phyloP scores from a whole-genome alignment of 768 basidiomycete genomes.

The Sutorius australiensis region DNA sequence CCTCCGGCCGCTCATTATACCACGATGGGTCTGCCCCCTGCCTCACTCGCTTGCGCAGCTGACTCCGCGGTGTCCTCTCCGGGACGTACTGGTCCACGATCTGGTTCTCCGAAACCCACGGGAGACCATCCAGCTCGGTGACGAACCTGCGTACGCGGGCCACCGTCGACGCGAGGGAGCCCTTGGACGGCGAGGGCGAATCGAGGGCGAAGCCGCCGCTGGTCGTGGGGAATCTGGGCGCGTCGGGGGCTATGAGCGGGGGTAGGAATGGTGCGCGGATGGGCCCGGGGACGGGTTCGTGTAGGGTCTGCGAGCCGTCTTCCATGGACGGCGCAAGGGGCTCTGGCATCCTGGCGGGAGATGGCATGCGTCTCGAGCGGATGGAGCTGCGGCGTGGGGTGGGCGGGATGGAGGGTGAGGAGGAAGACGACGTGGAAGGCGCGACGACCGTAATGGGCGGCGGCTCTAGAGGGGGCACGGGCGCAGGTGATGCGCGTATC shows the following conservation, averaged over 20 bases:
- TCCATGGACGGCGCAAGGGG: neutral
- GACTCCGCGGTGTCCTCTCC: conserved; percentile 22
- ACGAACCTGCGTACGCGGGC: conserved; percentile 36
- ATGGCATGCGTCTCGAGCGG: neutral
- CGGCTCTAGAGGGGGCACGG: neutral
- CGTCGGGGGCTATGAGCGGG: neutral
- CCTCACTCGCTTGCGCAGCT: conserved; percentile 7
- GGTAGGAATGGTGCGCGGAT: neutral
- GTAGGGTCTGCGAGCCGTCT: conserved; percentile 19
- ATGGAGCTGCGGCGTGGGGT: conserved; percentile 2
- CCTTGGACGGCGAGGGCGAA: conserved; percentile 4
- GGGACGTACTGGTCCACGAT: conserved; percentile 46
- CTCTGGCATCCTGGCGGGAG: neutral
- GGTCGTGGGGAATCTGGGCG: neutral
- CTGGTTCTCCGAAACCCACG: conserved; percentile 42
- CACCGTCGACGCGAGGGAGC: conserved; percentile 25
- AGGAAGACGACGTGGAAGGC: conserved; percentile 7
- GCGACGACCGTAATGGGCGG: conserved; percentile 18
- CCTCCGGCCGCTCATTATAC: conserved; percentile 22
- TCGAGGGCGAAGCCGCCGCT: neutral
- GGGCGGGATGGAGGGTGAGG: conserved; percentile 13
- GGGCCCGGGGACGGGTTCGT: conserved; percentile 1
- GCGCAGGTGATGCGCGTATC: conserved; percentile 1
- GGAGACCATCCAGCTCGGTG: conserved; percentile 35
- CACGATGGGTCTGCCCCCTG: conserved; percentile 26